These are phyloP conservation scores for Graphiopsis chlorocephala DNA, from an alignment of 2,329 filamentous ascomycete species.

Conservation along the genomic window DNA sequence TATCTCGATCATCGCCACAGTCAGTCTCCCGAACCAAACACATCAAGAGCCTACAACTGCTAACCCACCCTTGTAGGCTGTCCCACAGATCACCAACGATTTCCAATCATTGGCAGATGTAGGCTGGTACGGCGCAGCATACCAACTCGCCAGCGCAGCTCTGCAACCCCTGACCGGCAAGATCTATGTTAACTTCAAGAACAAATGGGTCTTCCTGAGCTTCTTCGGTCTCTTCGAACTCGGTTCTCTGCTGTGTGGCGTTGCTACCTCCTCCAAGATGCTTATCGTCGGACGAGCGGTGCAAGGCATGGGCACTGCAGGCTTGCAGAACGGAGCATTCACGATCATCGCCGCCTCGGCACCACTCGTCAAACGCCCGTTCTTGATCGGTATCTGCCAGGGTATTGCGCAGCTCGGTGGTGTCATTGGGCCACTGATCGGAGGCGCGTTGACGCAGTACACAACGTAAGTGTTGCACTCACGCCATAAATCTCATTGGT, in stretches of 20 bases:
- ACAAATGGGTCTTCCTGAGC: slow-evolving; percentile 21
- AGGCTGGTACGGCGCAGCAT: slow-evolving; percentile 40
- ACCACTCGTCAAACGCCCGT: slow-evolving; percentile 19
- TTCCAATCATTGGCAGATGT: slow-evolving; percentile 43
- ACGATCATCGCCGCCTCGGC: slow-evolving; percentile 18
- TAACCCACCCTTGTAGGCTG: slow-evolving; percentile 26
- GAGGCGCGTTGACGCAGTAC: slow-evolving; percentile 21
- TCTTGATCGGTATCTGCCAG: slow-evolving; percentile 24
- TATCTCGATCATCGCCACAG: slow-evolving; percentile 20
- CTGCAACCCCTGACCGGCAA: slow-evolving; percentile 23
- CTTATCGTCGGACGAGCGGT: slow-evolving; percentile 56
- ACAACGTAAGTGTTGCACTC: background rate
- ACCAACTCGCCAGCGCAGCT: slow-evolving; percentile 19
- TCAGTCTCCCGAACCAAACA: background rate
- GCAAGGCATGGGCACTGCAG: slow-evolving; percentile 53
- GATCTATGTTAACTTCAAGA: slow-evolving; percentile 20
- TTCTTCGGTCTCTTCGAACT: slow-evolving; percentile 30
- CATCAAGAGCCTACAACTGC: background rate
- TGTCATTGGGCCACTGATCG: slow-evolving; percentile 20
- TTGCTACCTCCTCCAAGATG: slow-evolving; percentile 48
- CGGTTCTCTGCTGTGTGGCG: slow-evolving; percentile 54
- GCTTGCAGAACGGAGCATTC: slow-evolving; percentile 26
- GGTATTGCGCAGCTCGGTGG: slow-evolving; percentile 15
- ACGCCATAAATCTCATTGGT: background rate
- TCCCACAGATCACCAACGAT: slow-evolving; percentile 41